Evolutionary conservation across 805 yeast genomes (phyloP), one percentile per base, ranked within the genome.

Genomic region (Cyberlindnera maritima): DNA sequence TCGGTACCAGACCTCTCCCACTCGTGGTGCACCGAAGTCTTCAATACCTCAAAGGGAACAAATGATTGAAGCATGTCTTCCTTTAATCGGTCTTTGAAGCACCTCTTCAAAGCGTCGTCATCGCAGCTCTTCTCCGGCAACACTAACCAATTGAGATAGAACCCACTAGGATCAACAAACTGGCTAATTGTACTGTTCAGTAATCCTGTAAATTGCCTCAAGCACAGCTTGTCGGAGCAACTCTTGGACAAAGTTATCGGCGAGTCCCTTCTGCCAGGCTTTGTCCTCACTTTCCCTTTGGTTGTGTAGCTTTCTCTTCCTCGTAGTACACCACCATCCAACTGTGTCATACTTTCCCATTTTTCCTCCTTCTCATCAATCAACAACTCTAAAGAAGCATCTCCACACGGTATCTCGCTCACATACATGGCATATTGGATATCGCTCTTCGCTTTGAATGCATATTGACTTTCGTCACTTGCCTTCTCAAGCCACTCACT

Each of bases 341-440:
- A 20, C 8, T 38, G 33, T 1, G 51, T 41, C 2, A 53, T 43
- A 1, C 53, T 56, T 2, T 47, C 46, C 55, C 63, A 51, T 6
- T 48, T 37, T 2, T 59, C 57, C 19, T 60, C 58, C 2, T 61
- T 41, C 28, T 58, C 68, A 36, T 67, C 71, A 4, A 53, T 47
- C 4, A 68, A 47, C 2, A 64, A 54, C 26, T 73, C 74, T 80
- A 89, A 77, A 6, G 95, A 84, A 0, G 88, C 82, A 62, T 91
- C 97, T 1, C 98, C 98, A 68, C 98, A 91, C 0, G 97, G 97
- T 0, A 83, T 71, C 51, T 86, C 94, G 11, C 91, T 80, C 6
- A 86, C 68, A 50, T 79, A 83, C 52, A 89, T 60, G 0, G 81
- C 83, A 45, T 89, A 63, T 41, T 70, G 59, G 38, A 77, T 62